phyloP scores from a whole-genome alignment of 805 yeast species.

The Candida dajiaensis region DNA sequence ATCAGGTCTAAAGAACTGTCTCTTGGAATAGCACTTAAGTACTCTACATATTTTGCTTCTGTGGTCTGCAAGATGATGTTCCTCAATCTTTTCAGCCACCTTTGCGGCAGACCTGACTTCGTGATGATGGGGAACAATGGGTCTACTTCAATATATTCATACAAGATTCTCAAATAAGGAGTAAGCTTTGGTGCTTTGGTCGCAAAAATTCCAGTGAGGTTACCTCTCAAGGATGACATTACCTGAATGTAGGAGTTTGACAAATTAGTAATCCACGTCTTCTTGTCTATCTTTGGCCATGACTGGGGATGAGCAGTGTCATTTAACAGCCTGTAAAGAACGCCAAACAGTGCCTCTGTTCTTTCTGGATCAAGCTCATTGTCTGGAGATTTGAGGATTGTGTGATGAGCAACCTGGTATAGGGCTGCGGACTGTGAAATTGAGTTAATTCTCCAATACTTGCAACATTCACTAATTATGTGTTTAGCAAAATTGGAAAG shows the following conservation, averaged over 20 bases:
- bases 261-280: constrained; percentile 43
- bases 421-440: constrained; percentile 44
- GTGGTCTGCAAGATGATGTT: constrained; percentile 34
- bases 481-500: constrained; percentile 39
- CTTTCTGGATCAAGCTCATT: constrained; percentile 26
- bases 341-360: constrained; percentile 29
- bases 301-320: constrained; percentile 19
- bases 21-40: constrained; percentile 50
- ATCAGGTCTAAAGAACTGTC: constrained; percentile 45
- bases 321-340: constrained; percentile 22
- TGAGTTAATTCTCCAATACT: constrained; percentile 53
- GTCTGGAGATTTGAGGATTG: constrained; percentile 24
- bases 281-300: constrained; percentile 44
- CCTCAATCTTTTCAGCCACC: constrained; percentile 36
- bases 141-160: constrained; percentile 44
- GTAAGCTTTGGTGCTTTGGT: constrained; percentile 53
- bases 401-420: constrained; percentile 42
- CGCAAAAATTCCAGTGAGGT: constrained; percentile 36
- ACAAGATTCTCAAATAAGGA: constrained; percentile 43
- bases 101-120: constrained; percentile 33
- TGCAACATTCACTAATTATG: constrained; percentile 39
- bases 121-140: constrained; percentile 32
- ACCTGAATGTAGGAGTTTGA: constrained; percentile 39
- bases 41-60: constrained; percentile 36
- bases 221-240: constrained; percentile 38